Evolutionary conservation across 371 early-diverging fungal genomes (phyloP), one percentile per base, ranked within the genome.

Genomic region (Nematocida parisii): DNA sequence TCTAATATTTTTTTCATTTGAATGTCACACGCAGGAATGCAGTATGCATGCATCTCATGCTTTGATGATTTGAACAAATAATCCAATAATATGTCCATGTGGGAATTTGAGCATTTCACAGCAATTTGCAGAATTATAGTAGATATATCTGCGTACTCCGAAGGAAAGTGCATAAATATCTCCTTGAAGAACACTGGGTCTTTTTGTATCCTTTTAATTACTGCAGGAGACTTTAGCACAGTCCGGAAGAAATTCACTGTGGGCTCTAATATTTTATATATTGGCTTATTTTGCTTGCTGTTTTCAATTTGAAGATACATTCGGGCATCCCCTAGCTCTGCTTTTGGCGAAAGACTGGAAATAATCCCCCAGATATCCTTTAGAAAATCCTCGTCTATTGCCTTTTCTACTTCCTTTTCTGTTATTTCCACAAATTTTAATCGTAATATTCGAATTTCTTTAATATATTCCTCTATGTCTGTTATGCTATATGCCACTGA

Each of bases 251-350:
- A 44, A 13, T 73, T 62, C 18, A 73, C 64, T 15, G 52, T 24
- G 18, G 73, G 73, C 61, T 73, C 73, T 44, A 73, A 42, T n/a
- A 73, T 64, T 47, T 13, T 64, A 47, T 68, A 73, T n/a, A 73
- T 62, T 5, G 73, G 73, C 73, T 45, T 73, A 46, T 73, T 73
- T 54, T 73, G 73, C 15, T 73, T 73, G 54, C n/a, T 55, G 5
- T 73, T 62, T n/a, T 61, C 18, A 7, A 64, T 20, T 20, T 24
- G 39, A 62, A 62, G 15, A 58, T 73, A 73, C 39, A 52, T 64
- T 33, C 45, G 33, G 15, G 73, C 27, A 20, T 64, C 47, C 18
- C 18, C 20, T 18, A n/a, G 5, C 73, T 62, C 24, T 18, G 20
- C 46, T 11, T 20, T 13, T 22, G 73, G 73, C 7, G 55, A 5